Evolutionary conservation across 352 stramenopile genomes (phyloP).

Genomic region (Plasmopara viticola): DNA sequence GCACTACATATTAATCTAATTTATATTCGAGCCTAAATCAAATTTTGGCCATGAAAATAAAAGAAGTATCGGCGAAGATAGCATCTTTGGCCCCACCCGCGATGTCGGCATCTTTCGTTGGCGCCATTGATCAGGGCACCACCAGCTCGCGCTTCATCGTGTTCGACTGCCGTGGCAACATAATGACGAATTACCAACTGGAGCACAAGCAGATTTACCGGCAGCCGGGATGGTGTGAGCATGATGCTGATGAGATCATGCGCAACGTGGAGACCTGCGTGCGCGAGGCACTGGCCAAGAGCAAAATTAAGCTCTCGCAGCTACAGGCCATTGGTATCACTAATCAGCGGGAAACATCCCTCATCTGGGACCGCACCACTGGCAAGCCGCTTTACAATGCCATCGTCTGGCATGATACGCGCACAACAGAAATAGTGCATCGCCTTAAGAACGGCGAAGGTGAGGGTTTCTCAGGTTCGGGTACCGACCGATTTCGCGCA

Average conservation of each 20-base stretch:
- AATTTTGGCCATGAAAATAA: too few relatives aligned
- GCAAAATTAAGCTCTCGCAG: conserved; percentile 55
- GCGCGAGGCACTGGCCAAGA: conserved; percentile 59
- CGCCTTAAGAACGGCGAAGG: conserved; percentile 60
- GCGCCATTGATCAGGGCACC: conserved; percentile 97
- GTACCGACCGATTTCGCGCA: conserved; percentile 58
- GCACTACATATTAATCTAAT: too few relatives aligned
- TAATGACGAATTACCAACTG: conserved; percentile 89
- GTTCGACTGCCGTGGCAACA: conserved; percentile 86
- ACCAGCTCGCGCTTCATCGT: conserved; percentile 95
- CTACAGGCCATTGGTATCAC: conserved; percentile 96
- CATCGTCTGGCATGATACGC: conserved; percentile 98
- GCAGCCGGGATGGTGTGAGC: conserved; percentile 94
- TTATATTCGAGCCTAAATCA: too few relatives aligned
- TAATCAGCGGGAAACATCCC: conserved; percentile 98
- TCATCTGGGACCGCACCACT: conserved; percentile 95
- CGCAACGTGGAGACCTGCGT: conserved; percentile 78
- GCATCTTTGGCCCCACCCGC: too few relatives aligned
- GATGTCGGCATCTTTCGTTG: conserved; percentile 47
- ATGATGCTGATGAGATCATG: conserved; percentile 96
- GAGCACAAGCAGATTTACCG: conserved; percentile 97
- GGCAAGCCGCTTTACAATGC: conserved; percentile 96
- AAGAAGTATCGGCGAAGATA: too few relatives aligned
- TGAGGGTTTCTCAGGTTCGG: conserved; percentile 43
- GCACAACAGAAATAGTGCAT: conserved; percentile 89